phyloP scores from a whole-genome alignment of 2,329 filamentous ascomycete species.

The Pseudogymnoascus sp. region DNA sequence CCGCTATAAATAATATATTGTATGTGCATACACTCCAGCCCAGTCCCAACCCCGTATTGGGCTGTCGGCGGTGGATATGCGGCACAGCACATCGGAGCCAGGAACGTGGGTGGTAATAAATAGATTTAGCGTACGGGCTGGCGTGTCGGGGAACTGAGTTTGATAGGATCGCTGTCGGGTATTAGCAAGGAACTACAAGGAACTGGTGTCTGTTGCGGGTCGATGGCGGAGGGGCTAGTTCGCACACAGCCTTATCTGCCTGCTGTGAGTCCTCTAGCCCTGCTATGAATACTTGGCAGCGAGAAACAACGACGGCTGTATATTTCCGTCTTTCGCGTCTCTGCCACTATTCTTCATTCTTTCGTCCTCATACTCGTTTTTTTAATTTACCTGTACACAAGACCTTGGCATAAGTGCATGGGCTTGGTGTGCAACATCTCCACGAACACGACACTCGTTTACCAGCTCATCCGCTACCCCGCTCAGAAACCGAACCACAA shows the following conservation, averaged over 20 bases:
- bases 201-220: neutral
- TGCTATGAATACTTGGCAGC: neutral
- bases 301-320: neutral
- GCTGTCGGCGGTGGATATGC: neutral
- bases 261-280: neutral
- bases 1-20: neutral
- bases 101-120: conserved; percentile 8
- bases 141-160: neutral
- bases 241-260: conserved; percentile 3
- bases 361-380: neutral
- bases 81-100: conserved; percentile 5
- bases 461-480: neutral
- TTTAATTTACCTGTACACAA: neutral
- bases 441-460: neutral
- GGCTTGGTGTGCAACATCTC: neutral
- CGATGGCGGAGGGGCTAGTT: neutral
- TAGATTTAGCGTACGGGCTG: conserved; percentile 3
- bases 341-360: neutral
- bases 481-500: neutral
- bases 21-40: neutral
- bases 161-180: neutral
- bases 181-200: neutral
- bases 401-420: neutral
- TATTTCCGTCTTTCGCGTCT: neutral
- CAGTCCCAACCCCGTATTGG: neutral